Percentiles rank a stretch among this genome's conserved stretches.
These are phyloP conservation scores for Flaveria linearis DNA, from an alignment of 129 eudicot species.

Conservation along the genomic window DNA sequence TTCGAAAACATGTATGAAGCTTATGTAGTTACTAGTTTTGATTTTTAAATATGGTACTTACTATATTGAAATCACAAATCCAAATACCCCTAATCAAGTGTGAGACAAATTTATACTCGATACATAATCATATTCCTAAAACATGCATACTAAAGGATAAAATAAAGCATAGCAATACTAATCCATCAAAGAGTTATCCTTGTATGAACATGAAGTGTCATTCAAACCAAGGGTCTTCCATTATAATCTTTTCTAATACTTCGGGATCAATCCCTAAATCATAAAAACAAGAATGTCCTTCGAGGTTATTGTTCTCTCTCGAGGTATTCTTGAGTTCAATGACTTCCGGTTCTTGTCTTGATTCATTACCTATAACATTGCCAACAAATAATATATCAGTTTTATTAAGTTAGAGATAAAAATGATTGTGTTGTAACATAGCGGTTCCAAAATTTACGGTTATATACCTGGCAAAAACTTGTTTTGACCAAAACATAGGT, in stretches of 20 bases:
- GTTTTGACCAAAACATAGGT: not conserved
- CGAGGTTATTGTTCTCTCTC: not conserved
- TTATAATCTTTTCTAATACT: not conserved
- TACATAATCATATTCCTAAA: not conserved
- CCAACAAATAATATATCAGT: not conserved
- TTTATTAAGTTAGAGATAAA: not conserved
- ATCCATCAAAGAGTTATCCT: not conserved
- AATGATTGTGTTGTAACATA: not conserved
- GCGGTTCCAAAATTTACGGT: not conserved
- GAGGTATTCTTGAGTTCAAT: conserved; percentile 2
- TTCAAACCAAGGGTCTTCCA: not conserved
- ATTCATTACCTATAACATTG: not conserved
- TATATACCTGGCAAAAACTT: not conserved
- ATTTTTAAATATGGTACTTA: too few relatives aligned
- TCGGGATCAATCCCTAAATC: conserved; percentile 1
- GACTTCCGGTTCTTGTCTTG: not conserved
- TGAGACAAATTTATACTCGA: not conserved
- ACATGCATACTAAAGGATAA: not conserved
- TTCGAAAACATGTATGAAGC: too few relatives aligned
- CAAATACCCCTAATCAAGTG: not conserved
- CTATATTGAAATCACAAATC: too few relatives aligned
- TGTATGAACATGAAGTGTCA: not conserved
- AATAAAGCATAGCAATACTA: not conserved
- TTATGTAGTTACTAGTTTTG: too few relatives aligned
- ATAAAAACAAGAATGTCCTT: not conserved